A percentile compares a stretch with the other conserved stretches of the same genome.
These are phyloP conservation scores for Sporothrix inflata DNA, from an alignment of 2,329 filamentous ascomycete genomes.

Conservation along the genomic window DNA sequence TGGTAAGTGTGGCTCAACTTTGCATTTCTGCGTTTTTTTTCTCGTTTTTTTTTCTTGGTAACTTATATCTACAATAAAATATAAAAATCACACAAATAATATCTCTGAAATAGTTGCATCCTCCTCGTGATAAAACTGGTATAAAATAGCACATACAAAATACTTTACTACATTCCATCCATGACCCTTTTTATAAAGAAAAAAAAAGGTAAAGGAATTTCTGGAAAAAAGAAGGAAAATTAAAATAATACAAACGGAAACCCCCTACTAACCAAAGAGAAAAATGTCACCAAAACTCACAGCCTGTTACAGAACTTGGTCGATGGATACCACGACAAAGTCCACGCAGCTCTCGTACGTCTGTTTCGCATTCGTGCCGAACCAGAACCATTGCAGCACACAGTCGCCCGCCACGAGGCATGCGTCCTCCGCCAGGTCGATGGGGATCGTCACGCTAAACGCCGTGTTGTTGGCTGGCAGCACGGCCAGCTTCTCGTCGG, in stretches of 20 bases:
- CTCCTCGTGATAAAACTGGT: background rate
- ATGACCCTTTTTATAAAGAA: background rate
- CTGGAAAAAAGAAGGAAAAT: background rate
- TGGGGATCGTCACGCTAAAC: constrained; percentile 49
- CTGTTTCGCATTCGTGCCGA: constrained; percentile 43
- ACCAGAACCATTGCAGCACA: constrained; percentile 53
- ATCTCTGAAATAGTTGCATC: background rate
- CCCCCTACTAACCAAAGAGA: background rate
- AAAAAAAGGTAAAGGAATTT: background rate
- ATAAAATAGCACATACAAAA: background rate
- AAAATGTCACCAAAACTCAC: background rate
- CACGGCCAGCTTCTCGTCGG: constrained; percentile 46
- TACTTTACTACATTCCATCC: no score
- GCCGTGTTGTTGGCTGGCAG: constrained; percentile 49
- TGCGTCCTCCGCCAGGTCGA: constrained; percentile 36
- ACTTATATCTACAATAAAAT: background rate
- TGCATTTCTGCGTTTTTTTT: background rate
- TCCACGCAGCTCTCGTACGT: constrained; percentile 48
- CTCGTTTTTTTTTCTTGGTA: background rate
- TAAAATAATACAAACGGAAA: background rate
- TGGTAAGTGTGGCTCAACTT: constrained; percentile 14
- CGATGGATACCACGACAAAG: constrained; percentile 38
- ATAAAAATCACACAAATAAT: background rate
- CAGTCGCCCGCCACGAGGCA: constrained; percentile 42
- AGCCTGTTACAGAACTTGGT: background rate